Conservation (phyloP, 192 early-diverging fungal genomes). For the Dissophora globulifera region DNA sequence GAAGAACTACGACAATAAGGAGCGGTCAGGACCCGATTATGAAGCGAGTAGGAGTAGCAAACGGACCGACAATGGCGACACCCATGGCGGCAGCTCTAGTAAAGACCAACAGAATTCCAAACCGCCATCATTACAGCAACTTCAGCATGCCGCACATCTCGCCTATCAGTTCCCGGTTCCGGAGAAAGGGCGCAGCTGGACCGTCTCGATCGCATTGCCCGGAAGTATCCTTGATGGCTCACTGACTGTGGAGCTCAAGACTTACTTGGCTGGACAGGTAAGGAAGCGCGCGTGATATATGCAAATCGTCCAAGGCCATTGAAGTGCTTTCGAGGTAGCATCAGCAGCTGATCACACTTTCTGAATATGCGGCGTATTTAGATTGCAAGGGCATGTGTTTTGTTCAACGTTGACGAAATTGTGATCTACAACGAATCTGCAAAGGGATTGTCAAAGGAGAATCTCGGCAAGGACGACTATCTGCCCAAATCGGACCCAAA, state of each 20-base stretch:
- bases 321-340: not conserved
- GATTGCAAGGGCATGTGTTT: slow-evolving; percentile 67
- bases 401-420: slow-evolving; percentile 76
- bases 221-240: slow-evolving; percentile 72
- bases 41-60: slow-evolving; percentile 30
- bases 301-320: not conserved
- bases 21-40: slow-evolving; percentile 56
- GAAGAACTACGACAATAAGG: slow-evolving; percentile 56
- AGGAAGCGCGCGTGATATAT: too few relatives aligned
- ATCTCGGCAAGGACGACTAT: slow-evolving; percentile 51
- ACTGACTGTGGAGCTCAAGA: slow-evolving; percentile 71
- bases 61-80: slow-evolving; percentile 19
- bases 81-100: not conserved
- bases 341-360: not conserved
- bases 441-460: slow-evolving; percentile 41
- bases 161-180: slow-evolving; percentile 46
- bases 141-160: slow-evolving; percentile 48
- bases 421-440: slow-evolving; percentile 71
- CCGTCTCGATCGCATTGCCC: slow-evolving; percentile 73
- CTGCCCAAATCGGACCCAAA: slow-evolving; percentile 62
- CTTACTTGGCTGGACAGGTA: slow-evolving; percentile 78
- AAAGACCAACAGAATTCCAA: slow-evolving; percentile 32
- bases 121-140: slow-evolving; percentile 42
- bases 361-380: too few relatives aligned
- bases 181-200: slow-evolving; percentile 59